A percentile compares a stretch with the other conserved stretches of the same genome.
Conservation (phyloP, 2,329 filamentous ascomycete genomes). For the Emmonsiellopsis sp. region DNA sequence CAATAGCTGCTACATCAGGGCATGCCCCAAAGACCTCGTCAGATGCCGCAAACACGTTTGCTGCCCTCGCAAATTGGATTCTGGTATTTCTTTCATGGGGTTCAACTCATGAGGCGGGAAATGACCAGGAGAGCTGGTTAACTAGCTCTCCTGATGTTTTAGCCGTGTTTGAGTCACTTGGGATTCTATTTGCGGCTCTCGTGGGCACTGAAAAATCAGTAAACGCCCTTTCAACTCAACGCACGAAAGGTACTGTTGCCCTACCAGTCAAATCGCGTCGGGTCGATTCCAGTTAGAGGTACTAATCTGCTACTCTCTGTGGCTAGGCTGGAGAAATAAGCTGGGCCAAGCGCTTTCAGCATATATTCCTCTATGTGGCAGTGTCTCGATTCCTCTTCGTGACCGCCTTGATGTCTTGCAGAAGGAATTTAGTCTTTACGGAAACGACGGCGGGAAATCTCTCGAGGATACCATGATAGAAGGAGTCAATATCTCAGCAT, state of each 20-base stretch:
- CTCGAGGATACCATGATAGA: conserved; percentile 35
- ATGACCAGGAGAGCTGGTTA: conserved; percentile 19
- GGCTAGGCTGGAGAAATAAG: conserved; percentile 25
- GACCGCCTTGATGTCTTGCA: conserved; percentile 31
- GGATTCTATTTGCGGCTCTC: conserved; percentile 30
- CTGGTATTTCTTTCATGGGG: conserved; percentile 27
- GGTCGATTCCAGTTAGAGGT: background rate
- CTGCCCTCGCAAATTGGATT: conserved; percentile 30
- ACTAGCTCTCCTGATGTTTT: conserved; percentile 27
- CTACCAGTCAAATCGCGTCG: background rate
- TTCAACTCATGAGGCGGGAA: conserved; percentile 16
- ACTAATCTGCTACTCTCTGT: background rate
- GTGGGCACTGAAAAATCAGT: conserved; percentile 27
- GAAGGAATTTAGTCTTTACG: conserved; percentile 33
- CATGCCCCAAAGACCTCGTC: conserved; percentile 19
- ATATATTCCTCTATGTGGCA: conserved; percentile 31
- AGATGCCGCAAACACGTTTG: conserved; percentile 25
- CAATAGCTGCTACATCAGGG: conserved; percentile 29
- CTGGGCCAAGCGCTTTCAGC: conserved; percentile 29
- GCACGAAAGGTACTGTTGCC: conserved; percentile 22
- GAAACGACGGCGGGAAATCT: conserved; percentile 30
- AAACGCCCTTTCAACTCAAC: conserved; percentile 25
- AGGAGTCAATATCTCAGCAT: conserved; percentile 33
- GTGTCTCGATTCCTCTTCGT: conserved; percentile 29
- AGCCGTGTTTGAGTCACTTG: conserved; percentile 33